Evolutionary conservation across 352 stramenopile species (phyloP).

Genomic region (Phytophthora agathidicida): DNA sequence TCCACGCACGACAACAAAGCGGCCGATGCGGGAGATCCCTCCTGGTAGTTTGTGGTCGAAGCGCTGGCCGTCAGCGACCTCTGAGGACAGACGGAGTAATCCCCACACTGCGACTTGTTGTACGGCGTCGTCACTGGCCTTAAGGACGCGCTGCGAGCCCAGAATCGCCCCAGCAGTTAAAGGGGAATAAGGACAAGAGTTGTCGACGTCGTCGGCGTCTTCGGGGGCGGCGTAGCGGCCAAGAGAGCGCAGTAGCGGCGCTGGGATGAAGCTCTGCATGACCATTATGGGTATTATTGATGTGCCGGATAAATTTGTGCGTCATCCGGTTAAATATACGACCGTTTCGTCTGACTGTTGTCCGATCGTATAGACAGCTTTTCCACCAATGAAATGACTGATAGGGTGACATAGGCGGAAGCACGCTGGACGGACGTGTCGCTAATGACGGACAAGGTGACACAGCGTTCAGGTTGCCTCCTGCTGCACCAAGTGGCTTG

Average conservation of each 20-base stretch:
- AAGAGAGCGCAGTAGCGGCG: slow-evolving; percentile 46
- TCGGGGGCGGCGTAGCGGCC: slow-evolving; percentile 32
- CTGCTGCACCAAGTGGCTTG: not conserved
- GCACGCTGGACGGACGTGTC: not conserved
- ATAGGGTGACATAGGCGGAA: no score
- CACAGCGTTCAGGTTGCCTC: not conserved
- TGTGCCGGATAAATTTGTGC: no score
- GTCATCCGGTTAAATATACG: no score
- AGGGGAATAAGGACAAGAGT: not conserved
- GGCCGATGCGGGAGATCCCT: slow-evolving; percentile 34
- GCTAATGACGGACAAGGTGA: not conserved
- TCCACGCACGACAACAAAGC: slow-evolving; percentile 25
- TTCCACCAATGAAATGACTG: slow-evolving; percentile 26
- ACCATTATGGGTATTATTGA: no score
- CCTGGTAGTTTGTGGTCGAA: slow-evolving; percentile 29
- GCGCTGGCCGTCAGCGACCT: slow-evolving; percentile 10
- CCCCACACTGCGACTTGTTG: slow-evolving; percentile 35
- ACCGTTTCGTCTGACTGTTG: slow-evolving; percentile 1
- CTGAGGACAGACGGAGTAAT: slow-evolving; percentile 14
- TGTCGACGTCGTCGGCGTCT: slow-evolving; percentile 8
- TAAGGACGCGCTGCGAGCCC: slow-evolving; percentile 15
- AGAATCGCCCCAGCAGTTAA: slow-evolving; percentile 28
- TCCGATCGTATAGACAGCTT: slow-evolving; percentile 20
- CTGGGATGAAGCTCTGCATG: slow-evolving; percentile 32
- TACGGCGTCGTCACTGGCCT: slow-evolving; percentile 9